These are phyloP conservation scores for Osmozyma mogii DNA, from an alignment of 805 yeast species.

Conservation along the genomic window DNA sequence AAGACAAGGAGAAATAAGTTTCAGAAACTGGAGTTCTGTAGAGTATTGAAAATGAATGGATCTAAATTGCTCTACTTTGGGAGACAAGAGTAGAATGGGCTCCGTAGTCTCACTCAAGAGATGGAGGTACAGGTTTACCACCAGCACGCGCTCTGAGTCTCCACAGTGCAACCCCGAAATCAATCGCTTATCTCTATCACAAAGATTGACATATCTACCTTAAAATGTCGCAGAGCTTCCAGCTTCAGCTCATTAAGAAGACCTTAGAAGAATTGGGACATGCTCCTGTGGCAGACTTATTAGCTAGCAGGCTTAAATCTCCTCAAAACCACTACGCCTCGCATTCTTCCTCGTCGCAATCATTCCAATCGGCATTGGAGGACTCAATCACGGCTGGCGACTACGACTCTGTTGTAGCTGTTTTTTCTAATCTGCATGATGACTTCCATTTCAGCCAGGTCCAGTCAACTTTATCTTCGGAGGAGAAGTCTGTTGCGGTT, in stretches of 20 bases:
- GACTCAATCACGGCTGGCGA: constrained; percentile 3
- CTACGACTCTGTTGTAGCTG: constrained; percentile 2
- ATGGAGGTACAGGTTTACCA: no score
- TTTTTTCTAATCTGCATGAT: constrained; percentile 1
- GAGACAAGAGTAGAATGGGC: no score
- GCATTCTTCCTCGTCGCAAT: constrained; percentile 9
- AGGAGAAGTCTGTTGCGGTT: neutral
- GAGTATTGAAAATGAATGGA: no score
- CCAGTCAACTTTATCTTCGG: neutral
- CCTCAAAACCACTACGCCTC: neutral
- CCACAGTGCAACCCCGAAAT: no score
- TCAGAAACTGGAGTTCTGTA: no score
- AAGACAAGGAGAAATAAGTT: no score
- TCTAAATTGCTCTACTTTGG: no score
- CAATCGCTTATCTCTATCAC: no score
- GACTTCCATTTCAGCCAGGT: constrained; percentile 1
- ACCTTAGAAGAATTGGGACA: constrained; percentile 27
- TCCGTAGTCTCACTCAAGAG: no score
- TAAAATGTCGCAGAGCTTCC: constrained; percentile 19
- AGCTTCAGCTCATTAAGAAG: constrained; percentile 22
- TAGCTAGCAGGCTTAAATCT: constrained; percentile 9
- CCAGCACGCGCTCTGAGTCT: no score
- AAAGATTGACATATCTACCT: no score
- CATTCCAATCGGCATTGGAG: constrained; percentile 7
- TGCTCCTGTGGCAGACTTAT: constrained; percentile 15